Evolutionary conservation across 306 rosid species (phyloP).

Genomic region (Potentilla sterilis): DNA sequence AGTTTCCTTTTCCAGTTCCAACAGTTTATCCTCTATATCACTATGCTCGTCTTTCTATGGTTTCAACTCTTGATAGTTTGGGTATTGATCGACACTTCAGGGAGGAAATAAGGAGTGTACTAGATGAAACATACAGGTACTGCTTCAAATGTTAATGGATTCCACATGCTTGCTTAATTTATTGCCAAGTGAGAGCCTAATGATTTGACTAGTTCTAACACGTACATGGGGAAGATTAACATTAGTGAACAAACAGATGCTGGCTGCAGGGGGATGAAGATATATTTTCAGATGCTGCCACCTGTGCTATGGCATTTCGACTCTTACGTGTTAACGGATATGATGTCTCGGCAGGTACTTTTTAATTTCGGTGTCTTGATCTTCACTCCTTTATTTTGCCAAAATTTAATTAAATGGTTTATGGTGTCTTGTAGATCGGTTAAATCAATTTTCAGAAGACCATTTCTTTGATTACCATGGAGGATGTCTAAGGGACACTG

Average conservation of each 20-base stretch:
- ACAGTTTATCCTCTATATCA: constrained; percentile 64
- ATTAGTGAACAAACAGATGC: constrained; percentile 38
- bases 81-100: constrained; percentile 65
- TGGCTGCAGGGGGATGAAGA: constrained; percentile 68
- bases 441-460: constrained; percentile 55
- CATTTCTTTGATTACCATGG: constrained; percentile 54
- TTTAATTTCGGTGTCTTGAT: constrained; percentile 17
- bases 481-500: constrained; percentile 62
- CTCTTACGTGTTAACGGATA: constrained; percentile 57
- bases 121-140: constrained; percentile 78
- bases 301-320: constrained; percentile 82
- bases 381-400: constrained; percentile 4
- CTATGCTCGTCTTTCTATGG: constrained; percentile 64
- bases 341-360: constrained; percentile 67
- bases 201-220: neutral
- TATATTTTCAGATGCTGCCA: constrained; percentile 59
- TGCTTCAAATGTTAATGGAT: constrained; percentile 10
- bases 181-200: neutral
- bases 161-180: constrained; percentile 12
- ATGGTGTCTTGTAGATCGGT: constrained; percentile 50
- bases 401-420: constrained; percentile 17
- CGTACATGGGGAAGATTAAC: neutral
- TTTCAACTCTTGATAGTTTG: constrained; percentile 67
- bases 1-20: constrained; percentile 53
- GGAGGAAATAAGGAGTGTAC: constrained; percentile 55